phyloP scores from a whole-genome alignment of 2,329 filamentous ascomycete species.

The Colletotrichum sp. region DNA sequence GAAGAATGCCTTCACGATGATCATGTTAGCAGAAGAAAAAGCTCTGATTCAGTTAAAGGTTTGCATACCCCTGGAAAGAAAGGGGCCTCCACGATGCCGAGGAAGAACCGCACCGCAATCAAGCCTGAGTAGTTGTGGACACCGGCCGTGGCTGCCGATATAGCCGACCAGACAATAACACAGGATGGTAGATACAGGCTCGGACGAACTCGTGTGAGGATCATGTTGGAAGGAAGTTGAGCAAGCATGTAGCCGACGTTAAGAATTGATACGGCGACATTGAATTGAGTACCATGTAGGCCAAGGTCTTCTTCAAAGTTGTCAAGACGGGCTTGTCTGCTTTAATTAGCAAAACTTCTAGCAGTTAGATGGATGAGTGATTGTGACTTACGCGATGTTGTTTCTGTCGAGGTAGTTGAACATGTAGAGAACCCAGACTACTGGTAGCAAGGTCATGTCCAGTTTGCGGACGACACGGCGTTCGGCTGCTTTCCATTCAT shows the following conservation, averaged over 20 bases:
- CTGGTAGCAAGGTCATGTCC: constrained; percentile 24
- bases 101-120: neutral
- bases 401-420: constrained; percentile 9
- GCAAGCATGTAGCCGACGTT: neutral
- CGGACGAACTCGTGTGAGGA: constrained; percentile 16
- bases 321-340: neutral
- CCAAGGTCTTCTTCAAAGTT: neutral
- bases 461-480: constrained; percentile 22
- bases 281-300: neutral
- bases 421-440: neutral
- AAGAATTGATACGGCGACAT: neutral
- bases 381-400: constrained; percentile 7
- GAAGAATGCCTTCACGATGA: constrained; percentile 39
- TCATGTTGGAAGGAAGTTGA: constrained; percentile 12
- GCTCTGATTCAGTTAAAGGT: fast-evolving
- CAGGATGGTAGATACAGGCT: constrained; percentile 20
- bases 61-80: neutral
- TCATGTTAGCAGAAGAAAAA: neutral
- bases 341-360: neutral
- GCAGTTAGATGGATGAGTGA: neutral
- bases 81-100: neutral
- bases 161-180: neutral
- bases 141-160: constrained; percentile 2
- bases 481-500: neutral
- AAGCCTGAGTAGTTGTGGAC: neutral